Evolutionary conservation across 2,329 filamentous ascomycete genomes (phyloP).

Genomic region (Diaporthe citriasiana): DNA sequence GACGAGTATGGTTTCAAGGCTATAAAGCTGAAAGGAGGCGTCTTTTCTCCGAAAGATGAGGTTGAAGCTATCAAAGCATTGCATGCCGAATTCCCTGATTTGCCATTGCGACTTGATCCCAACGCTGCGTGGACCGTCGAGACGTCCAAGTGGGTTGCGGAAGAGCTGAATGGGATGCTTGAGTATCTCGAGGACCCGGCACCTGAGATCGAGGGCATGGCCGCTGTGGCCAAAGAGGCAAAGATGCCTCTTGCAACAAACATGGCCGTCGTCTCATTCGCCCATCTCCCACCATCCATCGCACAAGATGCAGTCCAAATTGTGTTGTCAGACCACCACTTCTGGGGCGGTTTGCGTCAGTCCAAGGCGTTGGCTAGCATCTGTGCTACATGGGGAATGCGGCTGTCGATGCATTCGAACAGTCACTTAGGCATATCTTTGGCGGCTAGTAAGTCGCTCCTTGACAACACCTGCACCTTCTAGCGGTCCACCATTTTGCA

Average conservation of each 20-base stretch:
- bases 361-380: conserved; percentile 56
- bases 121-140: conserved; percentile 57
- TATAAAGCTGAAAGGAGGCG: conserved; percentile 60
- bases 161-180: conserved; percentile 49
- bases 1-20: conserved; percentile 59
- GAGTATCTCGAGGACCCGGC: conserved; percentile 59
- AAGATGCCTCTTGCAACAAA: conserved; percentile 59
- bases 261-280: conserved; percentile 59
- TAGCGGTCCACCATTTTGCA: no score
- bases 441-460: conserved; percentile 50
- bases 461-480: no score
- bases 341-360: conserved; percentile 59
- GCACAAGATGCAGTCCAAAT: conserved; percentile 57
- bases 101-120: conserved; percentile 55
- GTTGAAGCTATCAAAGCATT: conserved; percentile 56
- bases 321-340: conserved; percentile 58
- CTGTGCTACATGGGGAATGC: conserved; percentile 56
- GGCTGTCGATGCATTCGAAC: conserved; percentile 60
- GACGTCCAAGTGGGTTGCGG: conserved; percentile 54
- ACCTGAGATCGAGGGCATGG: conserved; percentile 58
- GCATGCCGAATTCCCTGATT: conserved; percentile 53
- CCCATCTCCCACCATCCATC: conserved; percentile 56
- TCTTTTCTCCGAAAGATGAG: conserved; percentile 56
- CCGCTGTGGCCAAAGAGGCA: conserved; percentile 56
- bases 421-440: conserved; percentile 59